Evolutionary conservation across 2,329 filamentous ascomycete species (phyloP), one percentile per base, ranked within the genome.

Genomic region (Xylaria sp.): DNA sequence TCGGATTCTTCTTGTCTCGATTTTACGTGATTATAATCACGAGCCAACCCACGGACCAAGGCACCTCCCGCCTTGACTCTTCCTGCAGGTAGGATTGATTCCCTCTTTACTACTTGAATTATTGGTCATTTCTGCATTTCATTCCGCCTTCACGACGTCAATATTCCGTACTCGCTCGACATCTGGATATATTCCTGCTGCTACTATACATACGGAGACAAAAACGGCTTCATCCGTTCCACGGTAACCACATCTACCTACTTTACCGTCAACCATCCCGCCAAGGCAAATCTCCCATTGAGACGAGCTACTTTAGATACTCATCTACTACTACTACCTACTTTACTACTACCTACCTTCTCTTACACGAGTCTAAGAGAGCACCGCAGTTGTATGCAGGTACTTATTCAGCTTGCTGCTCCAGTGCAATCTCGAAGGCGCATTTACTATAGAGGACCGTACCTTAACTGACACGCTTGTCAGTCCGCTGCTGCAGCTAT

Each of bases 401-500:
- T 56, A 60, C 56, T 47, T 59, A 47, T 59, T 61, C 59, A 61
- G 59, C 59, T 62, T 13, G 46, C 54, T 57, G 49, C 30, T 57
- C 11, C 57, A 53, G 54, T 35, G 52, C 55, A 37, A 10, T 49
- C 51, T 11, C 52, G 46, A 42, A 52, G 53, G 39, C 46, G 46
- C 52, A 52, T 13, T 3, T 30, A 50, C 10, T 51, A 56, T 34
- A 35, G 16, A 23, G 51, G 16, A 35, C 37, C 47, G 47, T 52
- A 50, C 51, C 46, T 19, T 30, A 16, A 54, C 60, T 59, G 50
- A 53, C 49, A 58, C 50, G 39, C 59, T 55, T 50, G 54, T 53
- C 58, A 61, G 47, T 47, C 60, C 58, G 58, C 58, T 49, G 56
- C 58, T 54, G n/a, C 39, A 37, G 39, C 54, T 49, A 55, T 50